phyloP scores from a whole-genome alignment of 2,329 filamentous ascomycete genomes.

The Botryosphaeria dothidea region DNA sequence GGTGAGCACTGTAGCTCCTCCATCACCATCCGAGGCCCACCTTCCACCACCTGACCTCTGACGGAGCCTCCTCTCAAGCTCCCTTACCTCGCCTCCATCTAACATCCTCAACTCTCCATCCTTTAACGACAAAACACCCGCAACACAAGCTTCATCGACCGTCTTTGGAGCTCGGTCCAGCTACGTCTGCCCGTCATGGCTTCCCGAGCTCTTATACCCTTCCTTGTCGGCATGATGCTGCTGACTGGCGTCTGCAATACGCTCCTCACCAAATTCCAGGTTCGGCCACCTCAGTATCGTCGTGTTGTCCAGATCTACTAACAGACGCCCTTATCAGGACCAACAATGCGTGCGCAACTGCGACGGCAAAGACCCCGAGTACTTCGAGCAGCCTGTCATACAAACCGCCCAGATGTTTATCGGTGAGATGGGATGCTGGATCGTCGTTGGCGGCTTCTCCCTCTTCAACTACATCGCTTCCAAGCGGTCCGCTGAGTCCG shows the following conservation, averaged over 20 bases:
- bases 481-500: constrained; percentile 30
- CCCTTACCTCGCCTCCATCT: not conserved
- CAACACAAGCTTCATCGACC: not conserved
- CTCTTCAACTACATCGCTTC: constrained; percentile 62
- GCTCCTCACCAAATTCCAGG: constrained; percentile 93
- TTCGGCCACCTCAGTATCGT: constrained; percentile 36
- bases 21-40: constrained; percentile 7
- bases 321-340: constrained; percentile 59
- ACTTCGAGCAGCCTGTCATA: constrained; percentile 93
- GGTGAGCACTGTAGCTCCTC: constrained; percentile 1
- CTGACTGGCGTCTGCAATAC: constrained; percentile 96
- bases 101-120: not conserved
- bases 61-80: constrained; percentile 4
- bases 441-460: constrained; percentile 73
- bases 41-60: constrained; percentile 6
- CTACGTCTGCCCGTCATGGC: constrained; percentile 59
- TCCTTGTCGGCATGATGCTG: constrained; percentile 95
- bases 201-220: constrained; percentile 69
- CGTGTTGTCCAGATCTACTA: constrained; percentile 8
- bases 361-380: constrained; percentile 65
- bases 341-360: constrained; percentile 97
- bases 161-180: not conserved
- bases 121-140: not conserved
- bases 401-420: constrained; percentile 98
- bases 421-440: constrained; percentile 94